These are phyloP conservation scores for Furcasterigmium furcatum DNA, from an alignment of 2,329 filamentous ascomycete genomes.

Conservation along the genomic window DNA sequence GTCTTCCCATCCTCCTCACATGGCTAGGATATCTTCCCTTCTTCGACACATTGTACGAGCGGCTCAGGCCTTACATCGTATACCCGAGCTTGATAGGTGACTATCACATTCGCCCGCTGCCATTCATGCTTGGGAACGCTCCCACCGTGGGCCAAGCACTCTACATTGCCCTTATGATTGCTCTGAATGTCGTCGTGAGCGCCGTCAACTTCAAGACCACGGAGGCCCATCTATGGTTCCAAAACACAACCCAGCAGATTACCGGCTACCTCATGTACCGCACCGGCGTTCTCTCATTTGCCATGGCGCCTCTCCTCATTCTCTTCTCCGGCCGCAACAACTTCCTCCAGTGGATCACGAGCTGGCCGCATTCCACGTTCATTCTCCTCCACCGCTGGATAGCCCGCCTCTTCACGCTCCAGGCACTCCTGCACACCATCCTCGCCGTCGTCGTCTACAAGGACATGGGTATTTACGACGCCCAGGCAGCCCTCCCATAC, in stretches of 20 bases:
- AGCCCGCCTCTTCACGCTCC: slow-evolving; percentile 31
- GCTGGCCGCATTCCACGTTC: slow-evolving; percentile 40
- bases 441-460: slow-evolving; percentile 26
- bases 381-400: slow-evolving; percentile 42
- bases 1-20: background rate
- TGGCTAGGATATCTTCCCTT: background rate
- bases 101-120: slow-evolving; percentile 26
- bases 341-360: slow-evolving; percentile 34
- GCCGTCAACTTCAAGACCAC: slow-evolving; percentile 16
- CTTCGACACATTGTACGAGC: slow-evolving; percentile 4
- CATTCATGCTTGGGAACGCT: slow-evolving; percentile 27
- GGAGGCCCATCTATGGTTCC: slow-evolving; percentile 18
- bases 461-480: slow-evolving; percentile 18
- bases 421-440: slow-evolving; percentile 36
- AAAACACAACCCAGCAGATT: slow-evolving; percentile 16
- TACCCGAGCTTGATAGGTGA: slow-evolving; percentile 25
- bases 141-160: slow-evolving; percentile 30
- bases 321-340: slow-evolving; percentile 38
- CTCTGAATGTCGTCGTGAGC: slow-evolving; percentile 24
- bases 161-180: slow-evolving; percentile 26
- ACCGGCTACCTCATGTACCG: slow-evolving; percentile 25
- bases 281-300: slow-evolving; percentile 28
- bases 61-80: slow-evolving; percentile 25
- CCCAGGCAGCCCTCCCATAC: slow-evolving; percentile 21
- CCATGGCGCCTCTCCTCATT: slow-evolving; percentile 27